Evolutionary conservation across 202 grass and related monocot genomes (phyloP).

Genomic region (Carex sylvatica): DNA sequence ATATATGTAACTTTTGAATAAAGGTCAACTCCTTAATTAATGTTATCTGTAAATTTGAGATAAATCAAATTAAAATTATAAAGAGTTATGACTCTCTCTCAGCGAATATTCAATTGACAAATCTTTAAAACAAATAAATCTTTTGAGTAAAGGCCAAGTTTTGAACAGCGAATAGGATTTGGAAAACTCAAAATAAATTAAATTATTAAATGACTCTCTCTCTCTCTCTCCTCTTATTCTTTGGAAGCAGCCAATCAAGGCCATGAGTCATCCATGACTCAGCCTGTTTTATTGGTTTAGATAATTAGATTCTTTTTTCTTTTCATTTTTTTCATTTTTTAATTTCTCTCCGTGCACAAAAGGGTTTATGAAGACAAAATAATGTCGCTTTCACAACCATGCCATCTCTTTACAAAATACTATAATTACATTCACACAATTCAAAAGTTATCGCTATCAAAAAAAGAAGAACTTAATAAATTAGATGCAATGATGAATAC

Average conservation of each 20-base stretch:
- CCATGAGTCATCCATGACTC: background rate
- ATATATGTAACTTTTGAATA: too few species aligned
- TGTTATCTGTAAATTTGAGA: too few species aligned
- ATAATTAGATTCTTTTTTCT: background rate
- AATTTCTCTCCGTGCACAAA: slow-evolving; percentile 3
- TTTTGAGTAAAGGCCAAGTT: too few species aligned
- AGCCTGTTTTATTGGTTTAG: background rate
- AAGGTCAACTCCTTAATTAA: too few species aligned
- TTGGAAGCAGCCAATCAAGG: background rate
- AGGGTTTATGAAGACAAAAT: background rate
- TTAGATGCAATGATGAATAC: background rate
- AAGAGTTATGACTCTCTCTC: too few species aligned
- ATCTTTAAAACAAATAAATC: too few species aligned
- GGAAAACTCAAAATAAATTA: background rate
- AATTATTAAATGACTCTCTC: background rate
- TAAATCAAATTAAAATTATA: too few species aligned
- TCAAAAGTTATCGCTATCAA: background rate
- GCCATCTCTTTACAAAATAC: slow-evolving; percentile 18
- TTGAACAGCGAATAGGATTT: background rate
- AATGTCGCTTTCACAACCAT: slow-evolving; percentile 13
- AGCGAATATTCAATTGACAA: too few species aligned
- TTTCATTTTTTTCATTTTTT: background rate
- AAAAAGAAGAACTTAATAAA: background rate
- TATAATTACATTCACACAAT: slow-evolving; percentile 6
- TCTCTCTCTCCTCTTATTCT: background rate